Conservation (phyloP, 108 stramenopile genomes). For the Chaetoceros tenuissimus region DNA sequence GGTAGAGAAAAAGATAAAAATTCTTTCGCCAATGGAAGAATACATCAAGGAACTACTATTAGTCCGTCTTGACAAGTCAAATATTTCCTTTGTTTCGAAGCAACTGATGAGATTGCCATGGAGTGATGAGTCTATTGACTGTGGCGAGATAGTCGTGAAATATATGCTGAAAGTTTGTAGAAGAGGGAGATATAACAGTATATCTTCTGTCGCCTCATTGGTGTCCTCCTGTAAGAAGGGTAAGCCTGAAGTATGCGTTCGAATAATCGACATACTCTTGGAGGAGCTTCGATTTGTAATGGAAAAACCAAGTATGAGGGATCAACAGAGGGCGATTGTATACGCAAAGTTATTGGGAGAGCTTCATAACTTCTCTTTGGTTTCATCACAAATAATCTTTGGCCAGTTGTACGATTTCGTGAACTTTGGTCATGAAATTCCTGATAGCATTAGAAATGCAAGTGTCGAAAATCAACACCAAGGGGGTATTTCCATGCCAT, state of each 20-base stretch:
- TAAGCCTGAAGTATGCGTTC: conserved; percentile 65
- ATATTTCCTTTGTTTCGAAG: conserved; percentile 66
- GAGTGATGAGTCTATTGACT: conserved; percentile 70
- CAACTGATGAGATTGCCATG: conserved; percentile 87
- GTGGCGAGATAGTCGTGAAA: conserved; percentile 55
- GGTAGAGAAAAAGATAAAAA: conserved; percentile 52
- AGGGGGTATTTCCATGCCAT: conserved; percentile 17
- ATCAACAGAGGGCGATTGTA: conserved; percentile 82
- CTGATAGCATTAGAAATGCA: conserved; percentile 51
- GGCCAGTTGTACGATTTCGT: conserved; percentile 76
- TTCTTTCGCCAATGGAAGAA: conserved; percentile 69
- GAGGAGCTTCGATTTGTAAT: conserved; percentile 87
- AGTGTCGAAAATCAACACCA: conserved; percentile 27
- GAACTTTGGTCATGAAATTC: conserved; percentile 88
- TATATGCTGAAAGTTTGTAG: conserved; percentile 85
- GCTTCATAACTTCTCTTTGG: conserved; percentile 58
- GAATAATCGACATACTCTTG: conserved; percentile 74
- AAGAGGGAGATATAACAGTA: conserved; percentile 70
- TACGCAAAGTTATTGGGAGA: conserved; percentile 83
- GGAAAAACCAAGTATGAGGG: conserved; percentile 72
- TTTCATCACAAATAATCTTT: conserved; percentile 65
- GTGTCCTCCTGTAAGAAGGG: conserved; percentile 57
- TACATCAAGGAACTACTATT: conserved; percentile 76
- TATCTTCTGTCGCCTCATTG: conserved; percentile 73
- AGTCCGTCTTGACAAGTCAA: conserved; percentile 45